These are phyloP conservation scores for Dendrobium nobile DNA, from an alignment of 106 monocot genomes.

Conservation along the genomic window DNA sequence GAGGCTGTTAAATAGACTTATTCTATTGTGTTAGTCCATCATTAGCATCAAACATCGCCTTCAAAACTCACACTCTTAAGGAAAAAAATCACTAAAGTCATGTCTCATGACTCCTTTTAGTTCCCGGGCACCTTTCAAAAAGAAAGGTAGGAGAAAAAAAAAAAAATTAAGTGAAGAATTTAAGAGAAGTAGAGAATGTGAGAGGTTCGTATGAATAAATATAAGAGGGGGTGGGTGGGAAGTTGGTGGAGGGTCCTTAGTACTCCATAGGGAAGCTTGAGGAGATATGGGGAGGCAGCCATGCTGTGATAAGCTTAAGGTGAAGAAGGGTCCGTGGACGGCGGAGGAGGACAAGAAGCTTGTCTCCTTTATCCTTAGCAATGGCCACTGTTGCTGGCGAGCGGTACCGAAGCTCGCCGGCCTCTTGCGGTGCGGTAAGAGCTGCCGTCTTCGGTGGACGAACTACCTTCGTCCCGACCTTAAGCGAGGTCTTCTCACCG, in stretches of 20 bases:
- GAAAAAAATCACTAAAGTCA: neutral
- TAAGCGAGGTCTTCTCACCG: constrained; percentile 69
- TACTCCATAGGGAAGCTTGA: neutral
- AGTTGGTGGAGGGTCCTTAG: constrained; percentile 8
- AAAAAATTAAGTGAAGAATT: neutral
- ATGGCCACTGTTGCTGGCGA: constrained; percentile 72
- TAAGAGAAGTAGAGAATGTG: neutral
- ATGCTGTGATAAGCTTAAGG: constrained; percentile 70
- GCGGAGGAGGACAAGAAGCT: constrained; percentile 74
- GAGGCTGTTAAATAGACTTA: neutral
- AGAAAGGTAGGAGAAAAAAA: neutral
- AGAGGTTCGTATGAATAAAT: neutral
- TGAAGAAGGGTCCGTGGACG: constrained; percentile 81
- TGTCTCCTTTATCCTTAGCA: constrained; percentile 51
- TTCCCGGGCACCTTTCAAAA: constrained; percentile 9
- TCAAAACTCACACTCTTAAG: neutral
- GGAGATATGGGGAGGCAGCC: constrained; percentile 64
- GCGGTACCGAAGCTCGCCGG: constrained; percentile 77
- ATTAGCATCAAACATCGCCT: neutral
- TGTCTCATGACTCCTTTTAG: constrained; percentile 2
- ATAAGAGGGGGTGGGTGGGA: neutral
- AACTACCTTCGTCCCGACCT: constrained; percentile 82
- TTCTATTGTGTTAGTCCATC: constrained; percentile 3
- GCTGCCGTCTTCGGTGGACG: constrained; percentile 49
- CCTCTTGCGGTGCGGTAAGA: constrained; percentile 52